These are phyloP conservation scores for Plantago major DNA, from an alignment of 257 asterid species.

Conservation along the genomic window DNA sequence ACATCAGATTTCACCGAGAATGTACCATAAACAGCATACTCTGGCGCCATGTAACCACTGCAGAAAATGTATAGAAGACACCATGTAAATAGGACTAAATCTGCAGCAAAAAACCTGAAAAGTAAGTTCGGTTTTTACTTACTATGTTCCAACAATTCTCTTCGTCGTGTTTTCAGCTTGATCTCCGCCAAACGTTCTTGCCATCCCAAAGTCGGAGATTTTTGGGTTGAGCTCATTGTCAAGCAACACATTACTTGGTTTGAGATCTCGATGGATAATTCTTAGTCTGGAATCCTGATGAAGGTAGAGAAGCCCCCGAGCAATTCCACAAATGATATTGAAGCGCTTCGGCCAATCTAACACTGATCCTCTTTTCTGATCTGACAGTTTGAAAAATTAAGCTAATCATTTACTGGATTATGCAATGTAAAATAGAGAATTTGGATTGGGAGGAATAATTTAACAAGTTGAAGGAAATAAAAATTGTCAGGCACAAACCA, in stretches of 20 bases:
- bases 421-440: background rate
- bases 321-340: slow-evolving; percentile 23
- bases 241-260: slow-evolving; percentile 23
- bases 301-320: slow-evolving; percentile 26
- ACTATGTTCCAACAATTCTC: slow-evolving; percentile 28
- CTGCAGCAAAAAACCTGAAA: background rate
- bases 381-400: background rate
- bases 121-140: background rate
- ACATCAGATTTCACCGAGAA: slow-evolving; percentile 28
- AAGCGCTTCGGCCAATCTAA: slow-evolving; percentile 22
- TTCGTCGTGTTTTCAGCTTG: slow-evolving; percentile 16
- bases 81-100: background rate
- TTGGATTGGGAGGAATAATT: background rate
- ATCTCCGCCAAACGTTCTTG: slow-evolving; percentile 26
- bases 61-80: background rate
- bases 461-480: background rate
- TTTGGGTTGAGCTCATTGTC: slow-evolving; percentile 24
- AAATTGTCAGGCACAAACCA: slow-evolving; percentile 9
- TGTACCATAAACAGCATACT: slow-evolving; percentile 23
- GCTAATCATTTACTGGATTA: background rate
- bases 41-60: slow-evolving; percentile 32
- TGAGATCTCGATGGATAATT: slow-evolving; percentile 24
- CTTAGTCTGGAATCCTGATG: slow-evolving; percentile 26
- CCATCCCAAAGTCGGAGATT: slow-evolving; percentile 22
- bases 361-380: slow-evolving; percentile 2